Evolutionary conservation across 805 yeast genomes (phyloP), one percentile per base, ranked within the genome.

Genomic region (Kodamaea neixiangensis): DNA sequence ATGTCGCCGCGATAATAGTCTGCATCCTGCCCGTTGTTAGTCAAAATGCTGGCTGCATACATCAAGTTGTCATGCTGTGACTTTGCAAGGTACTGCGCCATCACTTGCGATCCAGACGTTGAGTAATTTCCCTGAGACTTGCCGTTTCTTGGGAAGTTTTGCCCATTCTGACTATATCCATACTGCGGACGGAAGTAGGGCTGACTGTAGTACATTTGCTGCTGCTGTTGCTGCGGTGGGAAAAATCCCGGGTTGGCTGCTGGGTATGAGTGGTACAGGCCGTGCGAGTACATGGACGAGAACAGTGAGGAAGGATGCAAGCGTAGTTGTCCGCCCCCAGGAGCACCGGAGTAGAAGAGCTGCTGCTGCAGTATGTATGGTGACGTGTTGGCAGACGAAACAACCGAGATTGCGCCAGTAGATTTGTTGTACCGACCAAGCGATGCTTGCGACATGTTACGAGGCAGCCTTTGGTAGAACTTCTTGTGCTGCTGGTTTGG

Each of bases 391-490:
- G 33, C 33, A 10, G 44, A 31, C 31, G 49, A 46, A 2, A 42
- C 38, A 19, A 39, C 31, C 44, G 38, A 38, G 11, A 19, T 18
- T 4, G 39, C 13, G 14, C 35, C 22, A 11, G 22, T 29, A 17
- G 39, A 19, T 19, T 17, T 46, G 17, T 22, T 34, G 11, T 29
- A 17, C 10, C 39, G 25, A 5, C 50, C 49, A 14, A 46, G 39
- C 38, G 49, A 46, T 7, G 40, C 43, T 5, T n/a, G 82, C 96
- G 5, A 97, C 97, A n/a, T 89, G 90, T 53, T 83, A 97, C 6
- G 91, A 93, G 42, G 93, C 91, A 68, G 91, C 98, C 0, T 89
- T 97, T 0, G 98, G 98, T 73, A 92, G 93, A 65, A 98, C 98
- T 62, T 92, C 98, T 0, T 91, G 97, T 5, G 97, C 98, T 2